Percentiles rank a stretch among this genome's conserved stretches.
Evolutionary conservation across 371 early-diverging fungal species (phyloP).

Genomic region (Rhizopus sp.): DNA sequence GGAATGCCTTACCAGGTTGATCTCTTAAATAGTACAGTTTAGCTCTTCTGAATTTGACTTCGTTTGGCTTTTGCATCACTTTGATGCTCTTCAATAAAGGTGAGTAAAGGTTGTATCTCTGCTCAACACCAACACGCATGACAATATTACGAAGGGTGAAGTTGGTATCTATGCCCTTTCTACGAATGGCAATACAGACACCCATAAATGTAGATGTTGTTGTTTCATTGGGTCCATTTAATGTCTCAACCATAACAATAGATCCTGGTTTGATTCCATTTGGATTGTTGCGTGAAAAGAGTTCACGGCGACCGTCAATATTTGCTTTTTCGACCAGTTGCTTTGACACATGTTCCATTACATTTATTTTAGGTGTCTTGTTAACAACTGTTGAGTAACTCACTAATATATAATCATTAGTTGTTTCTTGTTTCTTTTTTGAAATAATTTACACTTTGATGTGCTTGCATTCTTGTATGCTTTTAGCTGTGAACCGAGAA

Average conservation of each 20-base stretch:
- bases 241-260: slow-evolving; percentile 73
- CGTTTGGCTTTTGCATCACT: slow-evolving; percentile 65
- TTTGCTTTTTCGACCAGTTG: slow-evolving; percentile 64
- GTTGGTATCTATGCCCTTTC: slow-evolving; percentile 76
- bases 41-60: slow-evolving; percentile 67
- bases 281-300: slow-evolving; percentile 58
- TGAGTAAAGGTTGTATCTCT: slow-evolving; percentile 76
- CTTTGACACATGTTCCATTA: slow-evolving; percentile 67
- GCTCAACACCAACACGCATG: slow-evolving; percentile 82
- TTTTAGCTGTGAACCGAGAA: background rate
- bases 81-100: slow-evolving; percentile 82
- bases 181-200: slow-evolving; percentile 78
- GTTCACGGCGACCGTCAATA: slow-evolving; percentile 60
- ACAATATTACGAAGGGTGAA: slow-evolving; percentile 83
- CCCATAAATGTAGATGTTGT: slow-evolving; percentile 75
- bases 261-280: slow-evolving; percentile 69
- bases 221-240: slow-evolving; percentile 68
- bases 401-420: slow-evolving; percentile 3
- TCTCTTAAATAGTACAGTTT: slow-evolving; percentile 83
- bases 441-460: background rate
- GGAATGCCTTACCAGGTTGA: slow-evolving; percentile 74
- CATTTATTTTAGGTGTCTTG: slow-evolving; percentile 60
- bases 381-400: slow-evolving; percentile 23
- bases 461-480: background rate
- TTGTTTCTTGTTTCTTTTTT: background rate